Evolutionary conservation across 108 stramenopile genomes (phyloP).

Genomic region (Skeletonema potamos): DNA sequence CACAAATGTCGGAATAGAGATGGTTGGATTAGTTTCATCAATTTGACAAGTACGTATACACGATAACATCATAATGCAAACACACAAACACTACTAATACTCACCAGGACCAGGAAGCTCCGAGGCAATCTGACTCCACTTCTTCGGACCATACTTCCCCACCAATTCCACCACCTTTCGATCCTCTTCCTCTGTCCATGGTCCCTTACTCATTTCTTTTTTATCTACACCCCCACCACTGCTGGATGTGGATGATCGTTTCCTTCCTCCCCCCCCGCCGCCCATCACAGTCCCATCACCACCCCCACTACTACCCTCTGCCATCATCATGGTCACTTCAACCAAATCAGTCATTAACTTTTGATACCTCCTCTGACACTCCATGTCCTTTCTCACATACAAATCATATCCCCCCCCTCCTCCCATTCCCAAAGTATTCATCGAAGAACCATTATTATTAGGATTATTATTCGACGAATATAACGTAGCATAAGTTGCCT

Average conservation of each 20-base stretch:
- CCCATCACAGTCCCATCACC: background rate
- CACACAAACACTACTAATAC: no score
- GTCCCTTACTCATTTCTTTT: background rate
- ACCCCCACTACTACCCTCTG: background rate
- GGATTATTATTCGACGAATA: background rate
- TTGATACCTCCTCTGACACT: background rate
- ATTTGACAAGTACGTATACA: slow-evolving; percentile 61
- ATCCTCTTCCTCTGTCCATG: slow-evolving; percentile 80
- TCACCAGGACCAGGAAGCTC: slow-evolving; percentile 55
- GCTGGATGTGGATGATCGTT: background rate
- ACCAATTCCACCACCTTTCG: slow-evolving; percentile 51
- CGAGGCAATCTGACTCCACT: slow-evolving; percentile 79
- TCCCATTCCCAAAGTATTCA: background rate
- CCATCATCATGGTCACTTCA: no score
- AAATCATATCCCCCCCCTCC: background rate
- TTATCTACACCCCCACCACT: background rate
- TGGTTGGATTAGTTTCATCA: slow-evolving; percentile 57
- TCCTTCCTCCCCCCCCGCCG: background rate
- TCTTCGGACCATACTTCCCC: slow-evolving; percentile 63
- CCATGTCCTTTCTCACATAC: background rate
- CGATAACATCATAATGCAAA: slow-evolving; percentile 54
- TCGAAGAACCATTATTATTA: no score
- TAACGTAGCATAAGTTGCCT: background rate
- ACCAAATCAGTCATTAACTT: background rate
- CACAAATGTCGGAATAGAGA: no score